Evolutionary conservation across 2,329 filamentous ascomycete genomes (phyloP).

Genomic region (Penicillium psychrosexuale): DNA sequence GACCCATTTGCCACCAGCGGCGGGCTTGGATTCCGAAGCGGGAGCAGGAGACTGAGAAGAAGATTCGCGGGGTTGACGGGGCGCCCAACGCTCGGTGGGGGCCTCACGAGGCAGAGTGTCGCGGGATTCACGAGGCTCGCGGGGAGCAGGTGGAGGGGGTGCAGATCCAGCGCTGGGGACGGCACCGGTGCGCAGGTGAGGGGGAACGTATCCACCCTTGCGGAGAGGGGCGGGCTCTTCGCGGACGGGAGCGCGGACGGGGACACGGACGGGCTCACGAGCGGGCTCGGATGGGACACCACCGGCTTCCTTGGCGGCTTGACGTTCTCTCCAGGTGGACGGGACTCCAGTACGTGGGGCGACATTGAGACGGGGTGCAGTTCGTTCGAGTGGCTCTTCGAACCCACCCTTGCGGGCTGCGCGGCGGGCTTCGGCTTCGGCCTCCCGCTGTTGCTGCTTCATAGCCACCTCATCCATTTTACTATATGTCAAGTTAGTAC

Average conservation of each 20-base stretch:
- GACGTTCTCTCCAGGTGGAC: slow-evolving; percentile 58
- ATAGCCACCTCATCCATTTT: slow-evolving; percentile 61
- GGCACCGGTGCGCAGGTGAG: slow-evolving; percentile 38
- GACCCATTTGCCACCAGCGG: slow-evolving; percentile 34
- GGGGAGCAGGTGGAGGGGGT: slow-evolving; percentile 27
- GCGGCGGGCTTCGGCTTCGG: slow-evolving; percentile 77
- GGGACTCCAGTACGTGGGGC: slow-evolving; percentile 46
- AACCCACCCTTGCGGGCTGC: slow-evolving; percentile 59
- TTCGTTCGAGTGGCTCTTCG: slow-evolving; percentile 50
- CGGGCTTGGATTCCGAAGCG: slow-evolving; percentile 28
- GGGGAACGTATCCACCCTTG: slow-evolving; percentile 40
- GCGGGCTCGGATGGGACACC: slow-evolving; percentile 17
- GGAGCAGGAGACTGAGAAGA: slow-evolving; percentile 26
- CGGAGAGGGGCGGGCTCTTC: slow-evolving; percentile 30
- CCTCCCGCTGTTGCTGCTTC: slow-evolving; percentile 75
- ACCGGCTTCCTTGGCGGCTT: slow-evolving; percentile 49
- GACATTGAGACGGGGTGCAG: slow-evolving; percentile 56
- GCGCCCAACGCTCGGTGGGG: slow-evolving; percentile 32
- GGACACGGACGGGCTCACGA: neutral
- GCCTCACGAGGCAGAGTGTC: slow-evolving; percentile 28
- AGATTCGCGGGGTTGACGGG: slow-evolving; percentile 32
- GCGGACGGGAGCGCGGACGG: slow-evolving; percentile 22
- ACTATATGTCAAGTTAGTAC: slow-evolving; percentile 44
- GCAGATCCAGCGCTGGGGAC: slow-evolving; percentile 26
- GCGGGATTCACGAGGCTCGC: slow-evolving; percentile 25